Percentiles rank a stretch among this genome's conserved stretches.
Evolutionary conservation across 2,329 filamentous ascomycete species (phyloP).

Genomic region (Cryphonectria radicalis): DNA sequence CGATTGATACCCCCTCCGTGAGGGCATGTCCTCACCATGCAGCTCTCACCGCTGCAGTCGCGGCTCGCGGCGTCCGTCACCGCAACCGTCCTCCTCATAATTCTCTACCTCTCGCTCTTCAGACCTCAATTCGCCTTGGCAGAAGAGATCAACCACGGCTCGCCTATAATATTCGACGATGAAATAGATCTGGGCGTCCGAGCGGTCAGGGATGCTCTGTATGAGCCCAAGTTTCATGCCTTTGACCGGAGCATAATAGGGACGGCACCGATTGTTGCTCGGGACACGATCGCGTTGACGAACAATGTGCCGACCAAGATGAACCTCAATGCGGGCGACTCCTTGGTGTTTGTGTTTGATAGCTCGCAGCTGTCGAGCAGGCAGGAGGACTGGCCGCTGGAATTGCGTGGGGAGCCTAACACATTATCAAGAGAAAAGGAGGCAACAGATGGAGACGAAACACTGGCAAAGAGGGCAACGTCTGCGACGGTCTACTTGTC

Average conservation of each 20-base stretch:
- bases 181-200: conserved; percentile 25
- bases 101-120: conserved; percentile 65
- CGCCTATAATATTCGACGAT: conserved; percentile 34
- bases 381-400: conserved; percentile 29
- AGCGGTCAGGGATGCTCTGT: conserved; percentile 39
- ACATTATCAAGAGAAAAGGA: conserved; percentile 25
- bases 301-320: conserved; percentile 68
- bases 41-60: conserved; percentile 72
- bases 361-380: conserved; percentile 56
- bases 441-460: conserved; percentile 30
- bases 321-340: conserved; percentile 66
- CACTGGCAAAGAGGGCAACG: conserved; percentile 36
- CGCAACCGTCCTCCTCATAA: conserved; percentile 61
- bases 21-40: conserved; percentile 53
- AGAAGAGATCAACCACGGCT: conserved; percentile 48
- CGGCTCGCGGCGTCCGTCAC: conserved; percentile 70
- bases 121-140: conserved; percentile 66
- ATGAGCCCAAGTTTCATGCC: conserved; percentile 64
- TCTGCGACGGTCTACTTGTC: conserved; percentile 72
- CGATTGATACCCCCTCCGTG: conserved; percentile 39
- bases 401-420: conserved; percentile 20
- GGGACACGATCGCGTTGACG: conserved; percentile 50
- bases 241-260: conserved; percentile 68
- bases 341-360: conserved; percentile 67
- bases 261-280: conserved; percentile 51